These are phyloP conservation scores for Suillus subluteus DNA, from an alignment of 768 basidiomycete genomes.

Conservation along the genomic window DNA sequence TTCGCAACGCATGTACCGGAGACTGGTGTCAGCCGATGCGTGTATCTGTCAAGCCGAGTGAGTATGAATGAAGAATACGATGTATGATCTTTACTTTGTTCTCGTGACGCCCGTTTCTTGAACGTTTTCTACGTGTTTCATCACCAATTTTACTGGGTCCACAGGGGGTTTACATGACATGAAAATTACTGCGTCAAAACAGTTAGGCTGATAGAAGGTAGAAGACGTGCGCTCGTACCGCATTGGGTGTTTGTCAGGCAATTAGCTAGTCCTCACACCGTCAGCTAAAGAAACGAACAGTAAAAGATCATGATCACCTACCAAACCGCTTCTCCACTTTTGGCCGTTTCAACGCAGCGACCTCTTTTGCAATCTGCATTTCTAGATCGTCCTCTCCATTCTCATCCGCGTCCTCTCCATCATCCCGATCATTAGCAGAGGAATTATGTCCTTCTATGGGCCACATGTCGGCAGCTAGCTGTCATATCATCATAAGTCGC, in stretches of 20 bases:
- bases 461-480: conserved; percentile 80
- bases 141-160: conserved; percentile 72
- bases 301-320: conserved; percentile 37
- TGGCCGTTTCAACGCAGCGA: conserved; percentile 70
- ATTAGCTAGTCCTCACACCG: conserved; percentile 49
- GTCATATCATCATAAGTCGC: conserved; percentile 13
- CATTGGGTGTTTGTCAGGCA: conserved; percentile 82
- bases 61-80: not conserved
- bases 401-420: conserved; percentile 39
- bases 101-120: conserved; percentile 62
- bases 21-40: conserved; percentile 74
- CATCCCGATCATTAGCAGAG: conserved; percentile 23
- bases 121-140: conserved; percentile 65
- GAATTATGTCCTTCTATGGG: conserved; percentile 42
- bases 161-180: conserved; percentile 80
- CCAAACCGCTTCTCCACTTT: conserved; percentile 67
- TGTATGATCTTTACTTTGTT: conserved; percentile 53
- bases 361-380: conserved; percentile 70
- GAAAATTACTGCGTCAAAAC: conserved; percentile 60
- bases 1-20: conserved; percentile 70
- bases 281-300: not conserved
- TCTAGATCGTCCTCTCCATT: conserved; percentile 62
- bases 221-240: conserved; percentile 41
- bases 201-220: conserved; percentile 7
- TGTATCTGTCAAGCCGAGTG: conserved; percentile 47